A percentile compares a stretch with the other conserved stretches of the same genome.
Conservation (phyloP, 257 asterid genomes). For the Coffea eugenioides region DNA sequence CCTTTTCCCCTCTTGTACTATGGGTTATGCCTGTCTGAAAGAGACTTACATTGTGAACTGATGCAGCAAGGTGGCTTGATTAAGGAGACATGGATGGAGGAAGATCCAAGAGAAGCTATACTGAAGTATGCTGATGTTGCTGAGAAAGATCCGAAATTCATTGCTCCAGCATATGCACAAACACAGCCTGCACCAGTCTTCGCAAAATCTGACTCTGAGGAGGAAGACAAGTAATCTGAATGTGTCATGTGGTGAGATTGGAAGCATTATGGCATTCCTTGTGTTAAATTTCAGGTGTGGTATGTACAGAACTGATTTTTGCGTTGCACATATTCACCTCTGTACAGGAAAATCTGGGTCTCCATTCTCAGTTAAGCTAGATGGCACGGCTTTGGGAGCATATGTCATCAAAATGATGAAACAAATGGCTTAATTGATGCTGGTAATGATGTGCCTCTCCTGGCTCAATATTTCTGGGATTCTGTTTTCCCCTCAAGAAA, state of each 20-base stretch:
- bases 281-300: neutral
- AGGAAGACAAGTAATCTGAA: conserved; percentile 58
- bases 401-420: too few relatives aligned
- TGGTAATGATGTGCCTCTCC: neutral
- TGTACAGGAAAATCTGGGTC: neutral
- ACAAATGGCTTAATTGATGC: too few relatives aligned
- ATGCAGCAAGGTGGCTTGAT: conserved; percentile 96
- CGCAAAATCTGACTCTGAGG: conserved; percentile 79
- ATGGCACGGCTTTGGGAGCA: too few relatives aligned
- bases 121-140: conserved; percentile 87
- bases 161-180: conserved; percentile 86
- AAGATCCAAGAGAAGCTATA: conserved; percentile 98
- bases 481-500: neutral
- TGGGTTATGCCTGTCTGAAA: neutral
- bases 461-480: neutral
- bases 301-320: neutral
- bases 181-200: conserved; percentile 88
- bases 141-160: conserved; percentile 80
- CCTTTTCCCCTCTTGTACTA: neutral
- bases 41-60: conserved; percentile 3
- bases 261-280: neutral
- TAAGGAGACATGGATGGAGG: conserved; percentile 95
- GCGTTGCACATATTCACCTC: neutral
- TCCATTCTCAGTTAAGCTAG: neutral
- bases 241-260: neutral